Conservation (phyloP, 169 alveolate genomes). For the Cryptosporidium ubiquitum region DNA sequence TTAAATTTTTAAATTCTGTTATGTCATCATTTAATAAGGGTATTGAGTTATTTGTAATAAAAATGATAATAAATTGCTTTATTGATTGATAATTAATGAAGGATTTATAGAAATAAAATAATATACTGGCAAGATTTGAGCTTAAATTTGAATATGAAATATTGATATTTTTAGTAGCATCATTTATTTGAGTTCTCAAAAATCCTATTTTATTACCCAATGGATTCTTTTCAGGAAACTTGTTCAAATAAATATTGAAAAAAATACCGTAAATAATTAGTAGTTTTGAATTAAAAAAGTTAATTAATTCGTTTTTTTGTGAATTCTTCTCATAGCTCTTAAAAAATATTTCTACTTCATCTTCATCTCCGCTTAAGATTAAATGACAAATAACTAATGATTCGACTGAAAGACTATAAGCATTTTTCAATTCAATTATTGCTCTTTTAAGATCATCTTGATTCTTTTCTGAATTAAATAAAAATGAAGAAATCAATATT, state of each 20-base stretch:
- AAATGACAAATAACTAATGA: conserved; percentile 19
- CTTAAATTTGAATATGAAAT: conserved; percentile 25
- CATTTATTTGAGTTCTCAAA: not conserved
- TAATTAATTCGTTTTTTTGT: not conserved
- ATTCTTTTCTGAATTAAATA: not conserved
- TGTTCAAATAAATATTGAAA: conserved; percentile 11
- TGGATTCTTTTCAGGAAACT: conserved; percentile 19
- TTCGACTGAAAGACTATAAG: conserved; percentile 28
- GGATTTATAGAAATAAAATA: conserved; percentile 41
- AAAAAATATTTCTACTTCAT: not conserved
- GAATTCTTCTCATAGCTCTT: not conserved
- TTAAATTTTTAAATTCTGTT: not conserved
- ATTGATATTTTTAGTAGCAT: not conserved
- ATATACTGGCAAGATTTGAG: not conserved
- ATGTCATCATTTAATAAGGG: not conserved
- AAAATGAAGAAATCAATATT: conserved; percentile 21
- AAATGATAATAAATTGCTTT: conserved; percentile 23
- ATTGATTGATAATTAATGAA: conserved; percentile 36
- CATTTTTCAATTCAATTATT: conserved; percentile 4
- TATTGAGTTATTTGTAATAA: not conserved
- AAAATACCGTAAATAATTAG: not conserved
- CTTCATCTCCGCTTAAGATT: conserved; percentile 10
- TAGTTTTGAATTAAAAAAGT: conserved; percentile 10
- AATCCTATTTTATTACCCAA: not conserved
- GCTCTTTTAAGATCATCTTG: not conserved